Percentiles rank a stretch among this genome's conserved stretches.
phyloP scores from a whole-genome alignment of 2,329 filamentous ascomycete species.

The Plenodomus lindquistii region DNA sequence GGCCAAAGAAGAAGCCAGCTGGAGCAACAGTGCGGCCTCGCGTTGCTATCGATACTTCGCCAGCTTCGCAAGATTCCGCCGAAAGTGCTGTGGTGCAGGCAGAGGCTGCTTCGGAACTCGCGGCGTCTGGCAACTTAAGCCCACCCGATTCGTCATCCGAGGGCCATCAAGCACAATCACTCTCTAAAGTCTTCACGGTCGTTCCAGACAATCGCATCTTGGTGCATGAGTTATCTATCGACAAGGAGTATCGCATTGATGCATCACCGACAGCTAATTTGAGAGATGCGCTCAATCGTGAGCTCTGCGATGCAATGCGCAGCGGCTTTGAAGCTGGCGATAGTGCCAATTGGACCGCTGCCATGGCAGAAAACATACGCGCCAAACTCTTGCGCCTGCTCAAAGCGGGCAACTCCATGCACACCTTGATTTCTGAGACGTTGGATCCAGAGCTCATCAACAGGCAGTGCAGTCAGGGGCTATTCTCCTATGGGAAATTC shows the following conservation, averaged over 20 bases:
- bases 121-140: slow-evolving; percentile 21
- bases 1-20: slow-evolving; percentile 65
- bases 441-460: slow-evolving; percentile 73
- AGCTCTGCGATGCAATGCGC: slow-evolving; percentile 65
- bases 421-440: slow-evolving; percentile 74
- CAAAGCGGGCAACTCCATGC: slow-evolving; percentile 71
- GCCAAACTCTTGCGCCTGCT: slow-evolving; percentile 74
- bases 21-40: slow-evolving; percentile 71
- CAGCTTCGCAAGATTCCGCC: slow-evolving; percentile 29
- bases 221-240: slow-evolving; percentile 78
- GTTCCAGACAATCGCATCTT: slow-evolving; percentile 75
- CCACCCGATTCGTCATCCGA: slow-evolving; percentile 18
- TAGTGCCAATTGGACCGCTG: slow-evolving; percentile 69
- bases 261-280: slow-evolving; percentile 57
- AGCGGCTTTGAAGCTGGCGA: slow-evolving; percentile 65
- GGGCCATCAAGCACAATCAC: slow-evolving; percentile 47
- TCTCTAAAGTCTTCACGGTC: slow-evolving; percentile 60
- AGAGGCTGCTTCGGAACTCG: slow-evolving; percentile 37
- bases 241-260: slow-evolving; percentile 76
- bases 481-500: slow-evolving; percentile 80
- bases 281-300: slow-evolving; percentile 63
- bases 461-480: slow-evolving; percentile 69
- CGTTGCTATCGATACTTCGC: slow-evolving; percentile 55
- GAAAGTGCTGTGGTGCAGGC: slow-evolving; percentile 43
- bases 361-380: slow-evolving; percentile 71